Conservation (phyloP, 176 grass and related monocot genomes). For the Panicum miliaceum region DNA sequence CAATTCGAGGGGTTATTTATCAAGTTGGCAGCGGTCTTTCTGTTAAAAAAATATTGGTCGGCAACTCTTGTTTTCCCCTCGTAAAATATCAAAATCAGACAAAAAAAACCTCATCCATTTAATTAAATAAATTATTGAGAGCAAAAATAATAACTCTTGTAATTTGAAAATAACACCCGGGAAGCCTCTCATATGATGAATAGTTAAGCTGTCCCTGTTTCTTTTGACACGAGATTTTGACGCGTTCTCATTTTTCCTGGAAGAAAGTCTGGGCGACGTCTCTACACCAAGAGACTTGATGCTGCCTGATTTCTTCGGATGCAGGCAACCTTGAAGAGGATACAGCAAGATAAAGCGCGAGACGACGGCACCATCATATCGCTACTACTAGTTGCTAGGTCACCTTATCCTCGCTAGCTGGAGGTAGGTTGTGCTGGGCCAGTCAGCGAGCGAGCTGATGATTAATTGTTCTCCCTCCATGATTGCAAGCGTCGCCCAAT, state of each 20-base stretch:
- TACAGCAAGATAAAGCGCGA: background rate
- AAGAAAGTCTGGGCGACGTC: background rate
- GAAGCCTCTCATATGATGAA: too few relatives aligned
- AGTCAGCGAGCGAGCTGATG: background rate
- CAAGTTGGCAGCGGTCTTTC: too few relatives aligned
- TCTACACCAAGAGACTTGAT: background rate
- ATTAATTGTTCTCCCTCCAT: constrained; percentile 5
- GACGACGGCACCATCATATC: background rate
- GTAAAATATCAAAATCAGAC: too few relatives aligned
- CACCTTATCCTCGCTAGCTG: background rate
- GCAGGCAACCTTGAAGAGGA: background rate
- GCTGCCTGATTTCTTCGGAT: background rate
- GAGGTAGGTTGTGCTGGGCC: background rate
- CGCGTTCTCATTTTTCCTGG: background rate
- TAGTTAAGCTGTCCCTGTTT: background rate
- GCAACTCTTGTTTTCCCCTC: too few relatives aligned
- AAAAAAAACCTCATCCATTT: too few relatives aligned
- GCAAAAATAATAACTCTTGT: too few relatives aligned
- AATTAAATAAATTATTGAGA: too few relatives aligned
- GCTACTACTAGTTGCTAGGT: background rate
- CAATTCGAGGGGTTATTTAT: too few relatives aligned
- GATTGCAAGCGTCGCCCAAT: background rate
- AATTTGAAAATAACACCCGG: too few relatives aligned
- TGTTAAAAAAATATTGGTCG: too few relatives aligned
- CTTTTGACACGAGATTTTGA: background rate